Percentiles rank a stretch among this genome's conserved stretches.
These are phyloP conservation scores for Ramaria sp. DNA, from an alignment of 768 basidiomycete species.

Conservation along the genomic window DNA sequence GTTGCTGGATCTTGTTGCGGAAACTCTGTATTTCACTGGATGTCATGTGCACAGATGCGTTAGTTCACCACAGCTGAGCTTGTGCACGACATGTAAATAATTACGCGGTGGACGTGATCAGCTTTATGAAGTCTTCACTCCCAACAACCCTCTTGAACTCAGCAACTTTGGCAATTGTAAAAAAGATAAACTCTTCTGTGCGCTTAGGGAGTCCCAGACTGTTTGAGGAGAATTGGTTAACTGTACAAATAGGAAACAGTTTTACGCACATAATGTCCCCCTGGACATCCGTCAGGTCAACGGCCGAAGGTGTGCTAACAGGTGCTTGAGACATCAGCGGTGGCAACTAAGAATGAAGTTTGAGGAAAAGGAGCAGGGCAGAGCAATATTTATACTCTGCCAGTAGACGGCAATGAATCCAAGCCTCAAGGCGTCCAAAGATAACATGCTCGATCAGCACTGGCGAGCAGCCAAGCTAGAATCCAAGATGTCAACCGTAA, in stretches of 20 bases:
- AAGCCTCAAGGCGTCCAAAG: no score
- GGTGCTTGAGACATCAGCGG: no score
- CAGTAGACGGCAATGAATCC: no score
- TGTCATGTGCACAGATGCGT: neutral
- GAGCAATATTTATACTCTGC: no score
- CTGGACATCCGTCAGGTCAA: constrained; percentile 11
- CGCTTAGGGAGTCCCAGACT: constrained; percentile 47
- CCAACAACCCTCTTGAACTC: constrained; percentile 32
- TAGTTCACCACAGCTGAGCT: neutral
- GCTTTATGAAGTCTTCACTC: constrained; percentile 24
- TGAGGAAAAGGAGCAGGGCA: no score
- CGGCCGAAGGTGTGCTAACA: neutral
- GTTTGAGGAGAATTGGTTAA: neutral
- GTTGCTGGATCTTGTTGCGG: neutral
- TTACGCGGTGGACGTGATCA: constrained; percentile 35
- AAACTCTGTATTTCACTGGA: neutral
- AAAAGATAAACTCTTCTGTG: constrained; percentile 39
- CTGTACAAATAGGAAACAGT: neutral
- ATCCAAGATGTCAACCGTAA: no score
- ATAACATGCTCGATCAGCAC: no score
- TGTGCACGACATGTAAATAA: constrained; percentile 16
- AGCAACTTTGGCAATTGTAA: constrained; percentile 34
- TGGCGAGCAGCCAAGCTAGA: no score
- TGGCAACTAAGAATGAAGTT: no score
- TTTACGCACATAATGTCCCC: constrained; percentile 13